A percentile compares a stretch with the other conserved stretches of the same genome.
These are phyloP conservation scores for Linnemannia schmuckeri DNA, from an alignment of 192 early-diverging fungal species.

Conservation along the genomic window DNA sequence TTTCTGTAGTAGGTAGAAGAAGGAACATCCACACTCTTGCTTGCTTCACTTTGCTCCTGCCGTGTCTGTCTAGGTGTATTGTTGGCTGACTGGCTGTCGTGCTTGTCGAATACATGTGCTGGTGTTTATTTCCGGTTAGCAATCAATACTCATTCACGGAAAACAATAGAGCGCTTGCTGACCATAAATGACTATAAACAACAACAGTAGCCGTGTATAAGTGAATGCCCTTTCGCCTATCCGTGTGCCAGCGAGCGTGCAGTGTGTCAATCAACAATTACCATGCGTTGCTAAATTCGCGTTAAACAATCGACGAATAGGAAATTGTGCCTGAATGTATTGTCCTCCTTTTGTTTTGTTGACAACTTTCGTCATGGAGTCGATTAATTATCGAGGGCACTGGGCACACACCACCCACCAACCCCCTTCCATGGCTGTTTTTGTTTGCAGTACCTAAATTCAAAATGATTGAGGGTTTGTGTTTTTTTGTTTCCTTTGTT, in stretches of 20 bases:
- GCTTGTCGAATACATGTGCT: not conserved
- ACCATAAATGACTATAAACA: not conserved
- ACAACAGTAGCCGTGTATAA: not conserved
- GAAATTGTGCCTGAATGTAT: too few species aligned
- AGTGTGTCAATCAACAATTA: too few species aligned
- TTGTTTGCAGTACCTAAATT: not conserved
- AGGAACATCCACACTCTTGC: not conserved
- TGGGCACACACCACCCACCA: not conserved
- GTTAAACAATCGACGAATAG: too few species aligned
- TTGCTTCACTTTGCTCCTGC: too few species aligned
- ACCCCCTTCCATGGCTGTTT: not conserved
- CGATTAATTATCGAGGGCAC: too few species aligned
- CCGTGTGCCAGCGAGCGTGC: not conserved
- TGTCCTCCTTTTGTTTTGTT: too few species aligned
- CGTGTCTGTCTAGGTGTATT: too few species aligned
- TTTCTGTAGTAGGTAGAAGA: not conserved
- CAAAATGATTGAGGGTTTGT: not conserved
- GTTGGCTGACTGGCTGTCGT: not conserved
- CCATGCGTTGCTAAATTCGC: too few species aligned
- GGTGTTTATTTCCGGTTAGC: slow-evolving; percentile 1
- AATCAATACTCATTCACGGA: not conserved
- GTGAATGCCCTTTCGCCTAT: not conserved
- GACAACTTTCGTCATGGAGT: too few species aligned
- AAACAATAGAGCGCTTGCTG: not conserved
- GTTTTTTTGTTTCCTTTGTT: not conserved